phyloP scores from a whole-genome alignment of 495 filamentous ascomycete genomes.

The Extremus antarcticus region DNA sequence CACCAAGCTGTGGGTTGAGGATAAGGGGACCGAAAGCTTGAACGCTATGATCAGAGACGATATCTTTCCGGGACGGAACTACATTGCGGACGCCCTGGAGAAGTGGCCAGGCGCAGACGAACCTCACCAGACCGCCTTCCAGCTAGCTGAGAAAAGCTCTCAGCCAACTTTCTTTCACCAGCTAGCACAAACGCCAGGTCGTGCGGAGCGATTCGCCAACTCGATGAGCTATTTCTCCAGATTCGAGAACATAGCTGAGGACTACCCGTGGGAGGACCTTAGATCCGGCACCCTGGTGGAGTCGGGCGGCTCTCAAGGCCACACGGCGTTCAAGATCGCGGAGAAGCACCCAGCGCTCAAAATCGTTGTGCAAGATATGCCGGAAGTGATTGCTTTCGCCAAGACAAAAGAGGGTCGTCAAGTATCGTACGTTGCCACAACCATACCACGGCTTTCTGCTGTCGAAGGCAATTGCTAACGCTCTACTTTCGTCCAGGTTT shows the following conservation, averaged over 20 bases:
- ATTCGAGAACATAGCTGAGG: not conserved
- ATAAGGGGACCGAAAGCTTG: not conserved
- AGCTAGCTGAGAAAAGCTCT: not conserved
- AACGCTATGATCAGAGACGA: not conserved
- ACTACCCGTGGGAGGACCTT: not conserved
- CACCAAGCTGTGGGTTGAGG: not conserved
- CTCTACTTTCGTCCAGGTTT: not conserved
- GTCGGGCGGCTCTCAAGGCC: not conserved
- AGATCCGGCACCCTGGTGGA: not conserved
- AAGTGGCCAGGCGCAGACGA: slow-evolving; percentile 2
- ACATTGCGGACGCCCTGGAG: not conserved
- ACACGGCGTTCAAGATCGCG: not conserved
- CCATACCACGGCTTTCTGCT: too few species aligned
- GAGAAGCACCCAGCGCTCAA: not conserved
- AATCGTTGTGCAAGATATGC: not conserved
- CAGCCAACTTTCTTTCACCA: not conserved
- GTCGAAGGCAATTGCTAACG: too few species aligned
- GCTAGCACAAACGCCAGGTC: not conserved
- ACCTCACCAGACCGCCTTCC: not conserved
- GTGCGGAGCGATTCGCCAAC: not conserved
- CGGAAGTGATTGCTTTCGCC: not conserved
- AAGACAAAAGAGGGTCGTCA: not conserved
- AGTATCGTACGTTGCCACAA: not conserved
- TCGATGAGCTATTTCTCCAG: not conserved
- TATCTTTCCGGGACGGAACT: not conserved